A percentile compares a stretch with the other conserved stretches of the same genome.
Evolutionary conservation across 2,329 filamentous ascomycete species (phyloP).

Genomic region (Stachybotrys chartarum): DNA sequence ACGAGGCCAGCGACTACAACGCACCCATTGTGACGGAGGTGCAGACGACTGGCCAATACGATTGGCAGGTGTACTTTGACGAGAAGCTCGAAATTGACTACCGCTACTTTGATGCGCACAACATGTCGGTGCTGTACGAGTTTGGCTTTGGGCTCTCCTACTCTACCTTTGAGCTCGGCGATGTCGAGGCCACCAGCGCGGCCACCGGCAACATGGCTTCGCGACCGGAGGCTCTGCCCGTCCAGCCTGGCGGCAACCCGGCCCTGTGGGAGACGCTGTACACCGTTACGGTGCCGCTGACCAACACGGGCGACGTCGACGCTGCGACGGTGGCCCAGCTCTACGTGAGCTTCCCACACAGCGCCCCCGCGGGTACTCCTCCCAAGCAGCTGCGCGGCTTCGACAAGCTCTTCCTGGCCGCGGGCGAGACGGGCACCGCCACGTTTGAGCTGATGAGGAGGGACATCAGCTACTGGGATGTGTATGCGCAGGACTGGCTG

Average conservation of each 20-base stretch:
- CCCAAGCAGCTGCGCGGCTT: conserved; percentile 43
- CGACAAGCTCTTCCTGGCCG: conserved; percentile 36
- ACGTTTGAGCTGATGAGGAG: conserved; percentile 38
- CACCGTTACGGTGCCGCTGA: conserved; percentile 36
- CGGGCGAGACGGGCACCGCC: conserved; percentile 31
- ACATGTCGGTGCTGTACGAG: conserved; percentile 54
- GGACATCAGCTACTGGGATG: conserved; percentile 43
- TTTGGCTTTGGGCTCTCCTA: conserved; percentile 66
- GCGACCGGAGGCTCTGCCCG: conserved; percentile 14
- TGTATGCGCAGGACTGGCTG: conserved; percentile 32
- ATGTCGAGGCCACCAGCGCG: conserved; percentile 14
- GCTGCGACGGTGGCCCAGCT: conserved; percentile 48
- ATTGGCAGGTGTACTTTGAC: conserved; percentile 43
- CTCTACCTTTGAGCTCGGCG: conserved; percentile 50
- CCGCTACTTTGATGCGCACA: conserved; percentile 54
- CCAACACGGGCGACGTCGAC: conserved; percentile 41
- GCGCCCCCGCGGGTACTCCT: conserved; percentile 35
- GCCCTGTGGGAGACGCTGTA: conserved; percentile 47
- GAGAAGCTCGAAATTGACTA: conserved; percentile 64
- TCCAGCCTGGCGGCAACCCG: conserved; percentile 46
- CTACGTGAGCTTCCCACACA: conserved; percentile 39
- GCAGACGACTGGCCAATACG: conserved; percentile 27
- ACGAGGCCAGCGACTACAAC: conserved; percentile 40
- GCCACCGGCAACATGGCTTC: conserved; percentile 16
- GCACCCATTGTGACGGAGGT: conserved; percentile 28